A percentile compares a stretch with the other conserved stretches of the same genome.
Evolutionary conservation across 768 basidiomycete genomes (phyloP).

Genomic region (Aureoboletus auriporus): DNA sequence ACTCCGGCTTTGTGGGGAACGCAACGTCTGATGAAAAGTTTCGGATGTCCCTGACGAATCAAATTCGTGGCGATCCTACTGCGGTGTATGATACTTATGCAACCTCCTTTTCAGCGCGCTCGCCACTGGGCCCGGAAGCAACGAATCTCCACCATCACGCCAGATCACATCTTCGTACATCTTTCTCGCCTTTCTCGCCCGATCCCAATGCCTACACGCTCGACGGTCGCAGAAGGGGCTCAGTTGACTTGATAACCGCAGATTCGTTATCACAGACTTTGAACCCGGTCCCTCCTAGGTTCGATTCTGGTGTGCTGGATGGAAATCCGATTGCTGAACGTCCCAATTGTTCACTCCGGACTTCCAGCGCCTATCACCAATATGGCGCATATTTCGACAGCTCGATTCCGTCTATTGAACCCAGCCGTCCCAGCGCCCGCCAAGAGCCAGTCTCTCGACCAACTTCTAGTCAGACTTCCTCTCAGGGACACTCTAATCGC

Average conservation of each 20-base stretch:
- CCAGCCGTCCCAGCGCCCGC: constrained; percentile 40
- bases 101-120: constrained; percentile 12
- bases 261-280: constrained; percentile 46
- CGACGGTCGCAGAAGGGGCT: constrained; percentile 34
- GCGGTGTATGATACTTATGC: constrained; percentile 22
- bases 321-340: constrained; percentile 32
- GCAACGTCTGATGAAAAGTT: constrained; percentile 21
- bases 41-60: constrained; percentile 19
- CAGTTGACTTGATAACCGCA: constrained; percentile 31
- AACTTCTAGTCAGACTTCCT: constrained; percentile 42
- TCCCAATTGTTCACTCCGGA: constrained; percentile 43
- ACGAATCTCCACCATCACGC: constrained; percentile 16
- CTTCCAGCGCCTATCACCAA: constrained; percentile 44
- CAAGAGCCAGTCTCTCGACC: constrained; percentile 53
- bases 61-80: constrained; percentile 13
- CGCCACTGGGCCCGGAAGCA: constrained; percentile 11
- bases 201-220: constrained; percentile 53
- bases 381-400: constrained; percentile 42
- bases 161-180: constrained; percentile 18
- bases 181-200: constrained; percentile 78
- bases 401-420: constrained; percentile 34
- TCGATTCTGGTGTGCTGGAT: constrained; percentile 36
- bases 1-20: constrained; percentile 15
- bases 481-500: constrained; percentile 19
- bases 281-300: constrained; percentile 50